Base-by-base conservation (phyloP, 164 flowering plant species). In the Cinnamomum micranthum region DNA sequence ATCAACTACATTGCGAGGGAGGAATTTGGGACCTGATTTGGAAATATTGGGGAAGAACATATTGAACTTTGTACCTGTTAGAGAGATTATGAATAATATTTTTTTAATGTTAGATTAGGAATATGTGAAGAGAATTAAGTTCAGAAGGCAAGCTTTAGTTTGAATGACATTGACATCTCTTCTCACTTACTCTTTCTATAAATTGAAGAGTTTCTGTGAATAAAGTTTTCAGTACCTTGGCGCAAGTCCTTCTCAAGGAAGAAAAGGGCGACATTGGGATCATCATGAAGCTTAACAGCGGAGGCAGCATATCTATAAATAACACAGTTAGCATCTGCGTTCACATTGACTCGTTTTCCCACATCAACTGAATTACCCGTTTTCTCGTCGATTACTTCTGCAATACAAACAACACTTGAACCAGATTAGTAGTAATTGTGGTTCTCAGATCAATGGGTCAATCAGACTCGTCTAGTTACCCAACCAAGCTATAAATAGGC, bases 1-100 rank as follows among this genome's bases (percentile, higher is more conserved):
- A 2, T 85, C 77, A n/a, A 87, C 84, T 7, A 74, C 71, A n/a
- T 73, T 55, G 24, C 81, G 81, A 3, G 89, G 88, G 17, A 88
- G 72, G 69, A 86, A 85, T 17, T 77, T 33, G 14, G 82, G 68
- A 11, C 35, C 80, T 14, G 59, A 27, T 9, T 69, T 70, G 31
- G 84, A 70, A n/a, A n/a, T n/a, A 17, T 65, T 80, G 25, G 74
- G 65, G 80, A 83, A 80, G 12, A 74, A 76, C 20, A 83, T 69
- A 51, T 68, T 76, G 77, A 83, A 74, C 64, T 73, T 72, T 31
- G 50, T 62, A 4, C 75, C 79, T 0, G 73, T 25, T 25, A 25
- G 27, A 25, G 27, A 25, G n/a, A n/a, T n/a, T n/a, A n/a, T n/a
- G n/a, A n/a, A n/a, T n/a, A n/a, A n/a, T n/a, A n/a, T n/a, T n/a